phyloP scores from a whole-genome alignment of 257 asterid species.

The Phtheirospermum japonicum region DNA sequence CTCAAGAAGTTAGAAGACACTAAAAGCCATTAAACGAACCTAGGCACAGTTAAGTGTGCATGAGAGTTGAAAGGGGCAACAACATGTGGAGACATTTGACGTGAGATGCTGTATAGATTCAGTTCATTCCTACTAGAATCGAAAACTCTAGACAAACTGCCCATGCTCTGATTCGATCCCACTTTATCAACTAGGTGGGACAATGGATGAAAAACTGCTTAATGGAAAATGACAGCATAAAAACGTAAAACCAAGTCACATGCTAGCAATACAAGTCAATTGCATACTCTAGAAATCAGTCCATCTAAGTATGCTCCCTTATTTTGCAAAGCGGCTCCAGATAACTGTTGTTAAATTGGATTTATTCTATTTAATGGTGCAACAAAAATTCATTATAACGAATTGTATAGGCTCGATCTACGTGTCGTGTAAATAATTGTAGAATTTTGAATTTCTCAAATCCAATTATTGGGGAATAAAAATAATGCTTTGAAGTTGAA shows the following conservation, averaged over 20 bases:
- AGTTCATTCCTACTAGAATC: constrained; percentile 36
- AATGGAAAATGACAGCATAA: constrained; percentile 5
- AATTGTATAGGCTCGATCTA: too few species aligned
- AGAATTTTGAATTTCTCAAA: too few species aligned
- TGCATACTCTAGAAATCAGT: constrained; percentile 67
- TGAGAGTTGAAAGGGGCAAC: constrained; percentile 35
- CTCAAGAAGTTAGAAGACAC: background rate
- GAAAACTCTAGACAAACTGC: constrained; percentile 45
- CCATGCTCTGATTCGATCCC: constrained; percentile 35
- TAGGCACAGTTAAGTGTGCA: constrained; percentile 33
- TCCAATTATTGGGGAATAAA: too few species aligned
- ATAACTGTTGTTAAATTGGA: too few species aligned
- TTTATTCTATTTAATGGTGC: too few species aligned
- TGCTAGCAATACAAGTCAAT: constrained; percentile 22
- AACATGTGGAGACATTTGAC: constrained; percentile 42
- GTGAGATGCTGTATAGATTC: constrained; percentile 37
- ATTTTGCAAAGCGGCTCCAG: constrained; percentile 62
- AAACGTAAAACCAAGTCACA: constrained; percentile 21
- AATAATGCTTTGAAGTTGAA: too few species aligned
- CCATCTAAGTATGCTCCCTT: constrained; percentile 75
- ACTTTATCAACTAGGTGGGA: constrained; percentile 52
- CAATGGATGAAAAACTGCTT: constrained; percentile 25
- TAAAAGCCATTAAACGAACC: constrained; percentile 36
- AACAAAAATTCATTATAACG: too few species aligned
- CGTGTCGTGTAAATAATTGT: too few species aligned